Base-by-base conservation (phyloP, 2,329 filamentous ascomycete species). In the Aspergillus viridinutans region DNA sequence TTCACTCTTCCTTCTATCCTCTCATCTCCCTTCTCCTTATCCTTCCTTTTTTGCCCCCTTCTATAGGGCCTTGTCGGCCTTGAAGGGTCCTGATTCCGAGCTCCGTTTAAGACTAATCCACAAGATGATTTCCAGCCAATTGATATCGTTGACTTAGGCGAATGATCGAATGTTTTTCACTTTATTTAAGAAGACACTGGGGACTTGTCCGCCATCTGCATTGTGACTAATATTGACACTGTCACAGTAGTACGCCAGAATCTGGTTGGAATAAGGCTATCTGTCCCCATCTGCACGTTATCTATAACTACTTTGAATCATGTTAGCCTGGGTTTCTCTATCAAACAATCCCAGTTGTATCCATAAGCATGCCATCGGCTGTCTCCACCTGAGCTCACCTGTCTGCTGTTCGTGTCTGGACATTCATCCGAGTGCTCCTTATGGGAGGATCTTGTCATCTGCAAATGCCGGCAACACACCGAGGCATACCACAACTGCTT, bases 311-410 rank as follows among this genome's bases (percentile, higher is more conserved):
- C 49, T 38, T 38, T 38, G 50, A 58, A 55, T 49, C 49, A 64
- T 66, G 58, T 59, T 58, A 50, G 47, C 57, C 47, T 58, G 61
- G 57, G n/a, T 53, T 48, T 29, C 53, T 57, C 50, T 49, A 50
- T 54, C 54, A 29, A 50, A 52, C 23, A 51, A 42, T 57, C 40
- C 54, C 32, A 59, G 23, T 49, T 66, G 55, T 55, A 53, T 57
- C 52, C 59, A 64, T 55, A 61, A 63, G 53, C 53, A 65, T 64
- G 61, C 56, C 49, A 59, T 58, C 54, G 52, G 58, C 53, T 64
- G 58, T 58, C 57, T 55, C 25, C 48, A 49, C 21, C 54, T 58
- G 53, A 61, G 50, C 26, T 53, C 57, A 21, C 49, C 53, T 45
- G 52, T 55, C 53, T 57, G 57, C 50, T 64, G 54, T 50, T 56